Conservation (phyloP, 345 rosid species). For the Camelina sativa region DNA sequence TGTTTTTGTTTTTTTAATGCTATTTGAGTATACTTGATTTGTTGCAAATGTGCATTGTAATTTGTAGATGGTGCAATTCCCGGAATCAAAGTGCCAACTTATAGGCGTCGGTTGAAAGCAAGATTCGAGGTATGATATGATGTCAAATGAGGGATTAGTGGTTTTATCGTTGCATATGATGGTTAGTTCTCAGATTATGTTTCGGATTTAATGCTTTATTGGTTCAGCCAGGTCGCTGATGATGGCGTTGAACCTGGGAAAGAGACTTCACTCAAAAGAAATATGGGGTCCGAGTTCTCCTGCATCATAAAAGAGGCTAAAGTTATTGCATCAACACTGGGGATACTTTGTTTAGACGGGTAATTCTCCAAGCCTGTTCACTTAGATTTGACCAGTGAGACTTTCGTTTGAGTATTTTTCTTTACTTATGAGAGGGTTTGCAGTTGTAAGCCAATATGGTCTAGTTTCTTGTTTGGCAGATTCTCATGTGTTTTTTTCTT, state of each 20-base stretch:
- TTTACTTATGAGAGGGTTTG: conserved; percentile 3
- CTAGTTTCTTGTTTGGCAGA: conserved; percentile 12
- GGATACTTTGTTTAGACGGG: conserved; percentile 94
- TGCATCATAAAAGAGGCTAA: conserved; percentile 88
- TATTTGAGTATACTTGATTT: neutral
- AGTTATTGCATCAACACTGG: conserved; percentile 72
- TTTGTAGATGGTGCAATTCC: conserved; percentile 90
- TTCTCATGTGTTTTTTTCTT: conserved; percentile 23
- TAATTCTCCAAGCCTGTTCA: conserved; percentile 36
- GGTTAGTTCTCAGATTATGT: neutral
- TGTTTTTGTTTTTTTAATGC: neutral
- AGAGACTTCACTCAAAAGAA: conserved; percentile 68
- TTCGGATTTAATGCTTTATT: conserved; percentile 25
- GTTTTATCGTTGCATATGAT: conserved; percentile 1
- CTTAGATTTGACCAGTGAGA: neutral
- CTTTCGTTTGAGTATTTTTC: conserved; percentile 3
- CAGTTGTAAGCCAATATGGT: neutral
- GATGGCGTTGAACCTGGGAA: conserved; percentile 50
- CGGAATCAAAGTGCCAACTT: conserved; percentile 80
- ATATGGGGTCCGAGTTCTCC: conserved; percentile 93
- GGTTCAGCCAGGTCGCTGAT: conserved; percentile 54
- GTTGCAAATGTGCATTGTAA: neutral
- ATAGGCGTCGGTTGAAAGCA: conserved; percentile 66
- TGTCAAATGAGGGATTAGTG: too few relatives aligned
- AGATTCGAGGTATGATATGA: conserved; percentile 53